phyloP scores from a whole-genome alignment of 257 asterid species.

The Primulina eburnea region DNA sequence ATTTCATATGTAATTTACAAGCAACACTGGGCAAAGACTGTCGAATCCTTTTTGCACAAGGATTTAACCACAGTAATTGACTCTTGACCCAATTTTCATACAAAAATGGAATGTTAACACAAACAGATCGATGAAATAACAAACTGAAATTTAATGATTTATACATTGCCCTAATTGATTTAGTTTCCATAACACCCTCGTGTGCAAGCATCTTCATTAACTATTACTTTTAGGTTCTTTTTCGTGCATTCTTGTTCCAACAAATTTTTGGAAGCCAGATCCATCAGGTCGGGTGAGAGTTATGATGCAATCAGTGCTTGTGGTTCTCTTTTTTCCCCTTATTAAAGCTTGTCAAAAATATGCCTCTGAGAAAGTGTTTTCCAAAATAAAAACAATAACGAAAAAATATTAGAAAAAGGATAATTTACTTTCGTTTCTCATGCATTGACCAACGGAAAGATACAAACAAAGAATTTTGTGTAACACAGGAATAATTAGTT shows the following conservation, averaged over 20 bases:
- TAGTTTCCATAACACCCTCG: not conserved
- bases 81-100: not conserved
- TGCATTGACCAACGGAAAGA: conserved; percentile 3
- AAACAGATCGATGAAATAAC: not conserved
- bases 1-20: not conserved
- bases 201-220: not conserved
- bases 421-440: not conserved
- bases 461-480: not conserved
- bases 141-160: no score
- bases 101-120: not conserved
- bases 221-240: not conserved
- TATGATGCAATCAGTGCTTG: not conserved
- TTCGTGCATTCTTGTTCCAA: not conserved
- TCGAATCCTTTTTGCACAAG: not conserved
- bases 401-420: not conserved
- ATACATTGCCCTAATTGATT: no score
- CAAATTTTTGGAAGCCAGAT: not conserved
- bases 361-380: not conserved
- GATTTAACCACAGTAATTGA: not conserved
- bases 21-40: not conserved
- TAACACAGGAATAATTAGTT: not conserved
- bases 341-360: not conserved
- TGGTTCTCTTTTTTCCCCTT: not conserved
- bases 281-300: not conserved
- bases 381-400: not conserved